phyloP scores from a whole-genome alignment of 2,329 filamentous ascomycete genomes.

The Aspergillus terreus region DNA sequence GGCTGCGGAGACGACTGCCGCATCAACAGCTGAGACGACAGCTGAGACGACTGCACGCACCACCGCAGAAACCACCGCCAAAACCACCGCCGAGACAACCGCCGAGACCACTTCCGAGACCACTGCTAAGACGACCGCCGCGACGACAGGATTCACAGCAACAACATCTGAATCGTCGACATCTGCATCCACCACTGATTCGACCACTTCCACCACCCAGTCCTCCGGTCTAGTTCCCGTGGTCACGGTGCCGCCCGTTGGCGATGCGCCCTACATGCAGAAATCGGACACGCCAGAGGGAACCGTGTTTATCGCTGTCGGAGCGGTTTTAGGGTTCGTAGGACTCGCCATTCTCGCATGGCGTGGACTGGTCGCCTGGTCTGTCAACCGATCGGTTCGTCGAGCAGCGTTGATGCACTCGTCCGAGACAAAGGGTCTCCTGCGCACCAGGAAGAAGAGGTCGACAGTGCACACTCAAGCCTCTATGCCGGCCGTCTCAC shows the following conservation, averaged over 20 bases:
- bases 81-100: slow-evolving; percentile 5
- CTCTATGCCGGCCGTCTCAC: slow-evolving; percentile 46
- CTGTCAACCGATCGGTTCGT: slow-evolving; percentile 86
- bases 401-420: slow-evolving; percentile 76
- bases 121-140: neutral
- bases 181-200: slow-evolving; percentile 20
- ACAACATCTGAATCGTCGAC: slow-evolving; percentile 21
- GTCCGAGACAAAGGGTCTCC: slow-evolving; percentile 66
- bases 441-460: slow-evolving; percentile 42
- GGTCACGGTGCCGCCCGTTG: slow-evolving; percentile 75
- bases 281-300: slow-evolving; percentile 81
- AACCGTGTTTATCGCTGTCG: slow-evolving; percentile 93
- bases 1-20: slow-evolving; percentile 12
- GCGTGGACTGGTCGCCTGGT: slow-evolving; percentile 83
- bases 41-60: slow-evolving; percentile 12
- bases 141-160: slow-evolving; percentile 15
- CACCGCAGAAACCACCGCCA: slow-evolving; percentile 11
- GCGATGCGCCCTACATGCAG: slow-evolving; percentile 87
- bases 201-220: slow-evolving; percentile 31
- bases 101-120: slow-evolving; percentile 1
- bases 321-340: slow-evolving; percentile 79
- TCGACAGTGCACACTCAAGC: slow-evolving; percentile 22
- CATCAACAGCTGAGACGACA: neutral
- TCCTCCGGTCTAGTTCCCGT: slow-evolving; percentile 58
- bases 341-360: slow-evolving; percentile 78